Evolutionary conservation across 805 yeast species (phyloP), one percentile per base, ranked within the genome.

Genomic region (Scheffersomyces lignosus): DNA sequence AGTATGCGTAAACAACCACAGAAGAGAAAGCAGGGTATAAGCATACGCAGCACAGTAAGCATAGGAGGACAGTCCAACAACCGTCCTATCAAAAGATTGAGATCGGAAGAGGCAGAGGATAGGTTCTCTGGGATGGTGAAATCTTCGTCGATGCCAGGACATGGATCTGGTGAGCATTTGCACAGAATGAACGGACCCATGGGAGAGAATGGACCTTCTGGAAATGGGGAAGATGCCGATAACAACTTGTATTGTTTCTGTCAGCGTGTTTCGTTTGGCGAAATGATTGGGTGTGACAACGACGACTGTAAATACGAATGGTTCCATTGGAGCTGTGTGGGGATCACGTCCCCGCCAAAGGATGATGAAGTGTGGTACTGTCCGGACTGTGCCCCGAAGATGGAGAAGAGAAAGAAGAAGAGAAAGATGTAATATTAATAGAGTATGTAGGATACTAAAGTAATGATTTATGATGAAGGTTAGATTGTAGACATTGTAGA

Each of bases 271-370:
- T 89, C 97, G 0, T 87, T 83, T 62, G 99, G 99, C 16, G 87
- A 83, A 51, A 91, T 91, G 99, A 87, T 91, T 47, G 97, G 93
- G 0, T 91, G 99, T 64, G 99, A 91, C 57, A 86, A 88, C 45
- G 84, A 83, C 16, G 81, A 83, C 49, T 93, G 99, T 68, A 78
- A 81, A 54, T 81, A 73, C 47, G 96, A 88, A 58, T 91, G 98
- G 98, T 91, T 91, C 65, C 99, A 93, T 62, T 91, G 90, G 73
- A 83, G 81, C 38, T 93, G 99, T 69, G 96, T 91, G 28, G 96
- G 96, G 1, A 68, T 91, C 41, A 81, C 80, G 14, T 82, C 80
- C 34, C 96, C 95, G 4, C 98, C 98, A 2, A 80, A 81, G 52
- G 96, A 93, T 14, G 83, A 85, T 32, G 73, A 67, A 34, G 58